Percentiles rank a stretch among this genome's conserved stretches.
Conservation (phyloP, 495 filamentous ascomycete genomes). For the Penicillium lividum region DNA sequence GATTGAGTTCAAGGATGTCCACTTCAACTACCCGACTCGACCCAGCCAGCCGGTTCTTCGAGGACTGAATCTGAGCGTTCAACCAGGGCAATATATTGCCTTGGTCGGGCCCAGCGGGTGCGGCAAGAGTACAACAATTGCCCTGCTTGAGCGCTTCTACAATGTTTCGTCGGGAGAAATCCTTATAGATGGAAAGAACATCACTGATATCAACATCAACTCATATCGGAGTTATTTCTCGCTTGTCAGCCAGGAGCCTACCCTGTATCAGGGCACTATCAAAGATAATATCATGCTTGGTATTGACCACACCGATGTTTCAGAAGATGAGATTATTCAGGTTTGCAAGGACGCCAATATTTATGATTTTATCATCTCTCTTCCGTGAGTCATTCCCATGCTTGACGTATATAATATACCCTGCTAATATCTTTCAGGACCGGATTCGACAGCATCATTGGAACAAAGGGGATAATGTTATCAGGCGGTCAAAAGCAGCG, state of each 20-base stretch:
- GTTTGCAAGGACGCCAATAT: slow-evolving; percentile 90
- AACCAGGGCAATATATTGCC: slow-evolving; percentile 76
- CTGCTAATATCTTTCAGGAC: slow-evolving; percentile 41
- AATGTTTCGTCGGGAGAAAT: slow-evolving; percentile 71
- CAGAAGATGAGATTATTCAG: slow-evolving; percentile 56
- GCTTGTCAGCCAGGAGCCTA: slow-evolving; percentile 88
- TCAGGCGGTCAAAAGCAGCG: slow-evolving; percentile 86
- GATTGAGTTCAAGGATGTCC: slow-evolving; percentile 75
- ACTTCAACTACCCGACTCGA: slow-evolving; percentile 80
- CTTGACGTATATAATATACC: neutral
- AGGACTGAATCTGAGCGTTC: slow-evolving; percentile 68
- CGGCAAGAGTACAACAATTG: slow-evolving; percentile 82
- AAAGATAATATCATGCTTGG: slow-evolving; percentile 81
- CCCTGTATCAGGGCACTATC: slow-evolving; percentile 82
- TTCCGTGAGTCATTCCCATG: slow-evolving; percentile 46
- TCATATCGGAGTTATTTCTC: slow-evolving; percentile 74
- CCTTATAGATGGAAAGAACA: slow-evolving; percentile 72
- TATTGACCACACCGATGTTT: slow-evolving; percentile 64
- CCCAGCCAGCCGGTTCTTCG: slow-evolving; percentile 80
- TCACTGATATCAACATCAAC: slow-evolving; percentile 70
- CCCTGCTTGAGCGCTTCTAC: slow-evolving; percentile 84
- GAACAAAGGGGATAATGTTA: slow-evolving; percentile 74
- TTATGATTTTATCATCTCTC: slow-evolving; percentile 82
- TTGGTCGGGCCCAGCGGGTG: slow-evolving; percentile 84
- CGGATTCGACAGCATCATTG: slow-evolving; percentile 75